A percentile compares a stretch with the other conserved stretches of the same genome.
These are phyloP conservation scores for Dioscorea zingiberensis DNA, from an alignment of 106 monocot genomes.

Conservation along the genomic window DNA sequence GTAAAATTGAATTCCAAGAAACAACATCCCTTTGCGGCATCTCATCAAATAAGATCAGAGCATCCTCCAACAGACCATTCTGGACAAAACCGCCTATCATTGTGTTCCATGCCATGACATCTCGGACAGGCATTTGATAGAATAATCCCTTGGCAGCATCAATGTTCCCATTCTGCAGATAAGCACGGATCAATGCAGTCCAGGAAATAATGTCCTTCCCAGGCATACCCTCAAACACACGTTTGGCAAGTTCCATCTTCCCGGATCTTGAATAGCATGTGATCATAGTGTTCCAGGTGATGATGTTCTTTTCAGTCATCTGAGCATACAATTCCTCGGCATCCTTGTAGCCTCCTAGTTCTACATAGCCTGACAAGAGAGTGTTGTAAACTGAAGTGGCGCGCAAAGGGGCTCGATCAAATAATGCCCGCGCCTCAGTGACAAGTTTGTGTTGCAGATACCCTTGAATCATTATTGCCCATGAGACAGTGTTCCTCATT, in stretches of 20 bases:
- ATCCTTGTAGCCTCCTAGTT: conserved; percentile 32
- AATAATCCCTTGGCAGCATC: conserved; percentile 30
- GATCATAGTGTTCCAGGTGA: conserved; percentile 65
- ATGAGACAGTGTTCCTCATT: conserved; percentile 39
- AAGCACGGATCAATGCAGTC: conserved; percentile 50
- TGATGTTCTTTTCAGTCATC: conserved; percentile 29
- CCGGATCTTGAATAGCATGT: conserved; percentile 41
- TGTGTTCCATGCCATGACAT: conserved; percentile 63
- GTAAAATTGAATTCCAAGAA: conserved; percentile 61
- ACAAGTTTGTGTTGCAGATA: conserved; percentile 43
- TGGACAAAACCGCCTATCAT: conserved; percentile 62
- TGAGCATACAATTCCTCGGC: conserved; percentile 39
- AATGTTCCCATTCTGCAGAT: conserved; percentile 36
- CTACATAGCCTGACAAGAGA: conserved; percentile 43
- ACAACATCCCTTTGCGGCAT: conserved; percentile 59
- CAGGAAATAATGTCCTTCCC: conserved; percentile 59
- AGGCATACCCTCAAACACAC: conserved; percentile 46
- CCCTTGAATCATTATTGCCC: conserved; percentile 55
- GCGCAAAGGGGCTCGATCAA: conserved; percentile 20
- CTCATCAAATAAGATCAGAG: conserved; percentile 37
- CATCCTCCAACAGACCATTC: conserved; percentile 48
- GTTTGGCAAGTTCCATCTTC: conserved; percentile 29
- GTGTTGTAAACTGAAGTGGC: conserved; percentile 40
- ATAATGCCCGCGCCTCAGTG: conserved; percentile 38
- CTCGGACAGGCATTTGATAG: conserved; percentile 35